These are phyloP conservation scores for Plasmodium gallinaceum DNA, from an alignment of 169 alveolate species.

Conservation along the genomic window DNA sequence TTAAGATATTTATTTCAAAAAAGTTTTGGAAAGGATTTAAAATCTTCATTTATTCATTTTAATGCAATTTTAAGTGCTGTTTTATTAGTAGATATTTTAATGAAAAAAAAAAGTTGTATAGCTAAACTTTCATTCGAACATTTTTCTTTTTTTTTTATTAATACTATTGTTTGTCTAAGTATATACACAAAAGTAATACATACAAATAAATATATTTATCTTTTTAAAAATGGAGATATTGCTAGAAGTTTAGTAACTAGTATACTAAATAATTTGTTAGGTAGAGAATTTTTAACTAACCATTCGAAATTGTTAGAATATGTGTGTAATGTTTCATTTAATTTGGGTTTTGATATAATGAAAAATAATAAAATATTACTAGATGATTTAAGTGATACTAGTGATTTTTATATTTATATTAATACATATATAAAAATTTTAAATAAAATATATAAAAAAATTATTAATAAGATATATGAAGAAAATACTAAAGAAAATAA, in stretches of 20 bases:
- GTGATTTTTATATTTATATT: conserved; percentile 38
- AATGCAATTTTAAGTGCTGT: conserved; percentile 62
- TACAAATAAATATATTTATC: conserved; percentile 39
- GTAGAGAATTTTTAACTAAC: conserved; percentile 56
- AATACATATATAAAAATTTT: conserved; percentile 51
- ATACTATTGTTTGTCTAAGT: conserved; percentile 61
- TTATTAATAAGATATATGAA: conserved; percentile 55
- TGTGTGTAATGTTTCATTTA: conserved; percentile 46
- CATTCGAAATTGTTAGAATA: conserved; percentile 64
- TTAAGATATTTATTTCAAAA: conserved; percentile 48
- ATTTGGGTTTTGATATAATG: conserved; percentile 64
- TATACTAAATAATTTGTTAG: conserved; percentile 50
- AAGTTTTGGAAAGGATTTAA: conserved; percentile 33
- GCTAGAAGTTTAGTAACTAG: conserved; percentile 48
- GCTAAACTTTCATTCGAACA: conserved; percentile 51
- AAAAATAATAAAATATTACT: conserved; percentile 36
- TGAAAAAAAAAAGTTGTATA: conserved; percentile 70
- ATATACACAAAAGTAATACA: conserved; percentile 67
- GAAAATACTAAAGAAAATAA: conserved; percentile 35
- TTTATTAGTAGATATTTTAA: conserved; percentile 44
- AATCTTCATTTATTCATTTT: conserved; percentile 37
- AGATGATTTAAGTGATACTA: conserved; percentile 22
- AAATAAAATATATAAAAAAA: conserved; percentile 60
- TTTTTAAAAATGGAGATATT: conserved; percentile 55
- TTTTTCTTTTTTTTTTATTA: conserved; percentile 63